Evolutionary conservation across 306 rosid genomes (phyloP), one percentile per base, ranked within the genome.

Genomic region (Pyrus bretschneideri): DNA sequence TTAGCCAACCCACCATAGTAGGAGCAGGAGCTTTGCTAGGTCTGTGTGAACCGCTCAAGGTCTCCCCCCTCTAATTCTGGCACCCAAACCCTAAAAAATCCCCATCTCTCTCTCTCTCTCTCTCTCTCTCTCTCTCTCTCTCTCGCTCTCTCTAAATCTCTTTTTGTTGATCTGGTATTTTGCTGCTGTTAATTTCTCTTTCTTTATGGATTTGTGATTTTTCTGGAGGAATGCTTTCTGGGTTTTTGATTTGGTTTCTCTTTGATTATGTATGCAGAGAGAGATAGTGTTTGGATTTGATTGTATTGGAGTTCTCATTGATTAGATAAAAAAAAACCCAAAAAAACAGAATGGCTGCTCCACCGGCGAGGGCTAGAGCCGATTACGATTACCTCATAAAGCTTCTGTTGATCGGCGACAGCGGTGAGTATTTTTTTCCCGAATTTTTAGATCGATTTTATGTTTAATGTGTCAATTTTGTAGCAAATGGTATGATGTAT

Each of bases 291-390:
- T 62, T 35, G 49, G 66, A n/a, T 63, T 74, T 62, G 61, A 74
- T 49, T 27, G 4, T 40, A 21, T 79, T 57, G 51, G 62, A 59
- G 75, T 84, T 69, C 7, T 49, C 57, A 78, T 74, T 72, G 17
- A 69, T 66, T 73, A 54, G 38, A 30, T 30, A 46, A 46, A 46
- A 12, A 18, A 77, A 35, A 35, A 7, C 72, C 73, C 75, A 64
- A 31, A 6, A 5, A 54, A 57, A 44, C 42, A 35, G 42, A 83
- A 93, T 95, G 98, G 98, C 98, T 86, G 96, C 97, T 86, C 98
- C 97, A 85, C 92, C 96, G 65, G 92, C 97, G 76, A 92, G 97
- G 89, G 97, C 98, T 83, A 90, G 98, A 55, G 98, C 98, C 76
- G 98, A 95, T 90, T 95, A 92, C 76, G 98, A 95, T 85, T 95